Conservation (phyloP, 1,284 basidiomycete genomes). For the Mycosarcoma mackinlayi region DNA sequence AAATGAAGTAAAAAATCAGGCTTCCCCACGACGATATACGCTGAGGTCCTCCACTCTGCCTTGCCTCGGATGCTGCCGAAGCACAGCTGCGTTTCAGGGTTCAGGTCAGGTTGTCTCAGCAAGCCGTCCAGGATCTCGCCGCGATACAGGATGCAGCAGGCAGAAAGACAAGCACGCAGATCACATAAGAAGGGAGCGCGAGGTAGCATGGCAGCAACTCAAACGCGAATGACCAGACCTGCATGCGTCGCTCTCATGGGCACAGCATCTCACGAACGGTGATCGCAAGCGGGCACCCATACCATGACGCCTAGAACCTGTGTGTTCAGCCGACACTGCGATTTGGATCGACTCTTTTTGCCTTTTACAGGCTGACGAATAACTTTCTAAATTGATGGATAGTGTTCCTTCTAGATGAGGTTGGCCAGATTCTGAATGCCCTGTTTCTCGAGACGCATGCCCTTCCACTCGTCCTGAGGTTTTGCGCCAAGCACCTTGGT, state of each 20-base stretch:
- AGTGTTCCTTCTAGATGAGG: slow-evolving; percentile 25
- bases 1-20: too few relatives aligned
- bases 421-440: slow-evolving; percentile 58
- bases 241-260: slow-evolving; percentile 23
- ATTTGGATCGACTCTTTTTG: too few relatives aligned
- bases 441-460: slow-evolving; percentile 59
- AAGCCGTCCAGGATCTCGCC: slow-evolving; percentile 6
- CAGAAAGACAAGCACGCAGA: slow-evolving; percentile 3
- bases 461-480: slow-evolving; percentile 62
- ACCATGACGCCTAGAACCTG: too few relatives aligned
- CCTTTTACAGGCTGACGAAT: too few relatives aligned
- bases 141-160: not conserved
- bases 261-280: not conserved
- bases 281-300: too few relatives aligned
- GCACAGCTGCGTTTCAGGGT: slow-evolving; percentile 18
- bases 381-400: too few relatives aligned
- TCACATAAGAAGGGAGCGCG: slow-evolving; percentile 17
- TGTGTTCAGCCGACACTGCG: not conserved
- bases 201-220: slow-evolving; percentile 22
- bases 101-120: slow-evolving; percentile 15
- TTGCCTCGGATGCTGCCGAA: slow-evolving; percentile 2
- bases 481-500: slow-evolving; percentile 55
- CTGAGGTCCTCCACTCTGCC: slow-evolving; percentile 22
- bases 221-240: slow-evolving; percentile 33
- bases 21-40: slow-evolving; percentile 7